A percentile compares a stretch with the other conserved stretches of the same genome.
These are phyloP conservation scores for Sclerotiophoma versabilis DNA, from an alignment of 2,329 filamentous ascomycete species.

Conservation along the genomic window DNA sequence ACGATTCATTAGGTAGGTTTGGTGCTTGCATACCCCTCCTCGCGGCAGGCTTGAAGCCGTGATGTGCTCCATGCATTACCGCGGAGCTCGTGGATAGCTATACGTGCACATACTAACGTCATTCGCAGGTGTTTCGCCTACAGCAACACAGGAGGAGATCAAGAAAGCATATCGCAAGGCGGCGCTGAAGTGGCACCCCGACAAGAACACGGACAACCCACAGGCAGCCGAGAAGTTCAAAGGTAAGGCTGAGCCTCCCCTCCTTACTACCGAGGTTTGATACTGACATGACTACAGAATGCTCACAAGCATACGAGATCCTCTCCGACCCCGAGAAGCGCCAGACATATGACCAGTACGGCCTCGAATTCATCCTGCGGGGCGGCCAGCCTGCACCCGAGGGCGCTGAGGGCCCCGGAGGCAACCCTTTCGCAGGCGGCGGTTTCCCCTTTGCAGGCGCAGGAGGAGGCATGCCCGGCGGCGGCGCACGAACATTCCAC, in stretches of 20 bases:
- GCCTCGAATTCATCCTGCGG: conserved; percentile 88
- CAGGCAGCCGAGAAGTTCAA: conserved; percentile 93
- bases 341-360: conserved; percentile 92
- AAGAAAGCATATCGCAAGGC: conserved; percentile 95
- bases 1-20: conserved; percentile 73
- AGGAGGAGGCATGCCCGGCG: conserved; percentile 62
- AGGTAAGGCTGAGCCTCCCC: conserved; percentile 51
- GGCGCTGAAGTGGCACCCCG: conserved; percentile 90
- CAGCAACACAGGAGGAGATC: conserved; percentile 89
- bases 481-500: conserved; percentile 66
- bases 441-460: conserved; percentile 64
- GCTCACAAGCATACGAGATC: conserved; percentile 97
- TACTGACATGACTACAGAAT: conserved; percentile 62
- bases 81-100: conserved; percentile 15
- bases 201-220: conserved; percentile 96
- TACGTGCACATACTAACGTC: conserved; percentile 30
- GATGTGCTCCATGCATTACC: conserved; percentile 15
- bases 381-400: conserved; percentile 74
- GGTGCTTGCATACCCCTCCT: conserved; percentile 32
- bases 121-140: conserved; percentile 69
- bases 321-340: conserved; percentile 96
- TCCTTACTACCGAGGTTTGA: neutral
- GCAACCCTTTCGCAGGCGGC: conserved; percentile 56
- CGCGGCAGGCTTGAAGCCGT: no score
- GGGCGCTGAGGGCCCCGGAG: conserved; percentile 38